Base-by-base conservation (phyloP, 2,329 filamentous ascomycete genomes). In the Colletotrichum plurivorum region DNA sequence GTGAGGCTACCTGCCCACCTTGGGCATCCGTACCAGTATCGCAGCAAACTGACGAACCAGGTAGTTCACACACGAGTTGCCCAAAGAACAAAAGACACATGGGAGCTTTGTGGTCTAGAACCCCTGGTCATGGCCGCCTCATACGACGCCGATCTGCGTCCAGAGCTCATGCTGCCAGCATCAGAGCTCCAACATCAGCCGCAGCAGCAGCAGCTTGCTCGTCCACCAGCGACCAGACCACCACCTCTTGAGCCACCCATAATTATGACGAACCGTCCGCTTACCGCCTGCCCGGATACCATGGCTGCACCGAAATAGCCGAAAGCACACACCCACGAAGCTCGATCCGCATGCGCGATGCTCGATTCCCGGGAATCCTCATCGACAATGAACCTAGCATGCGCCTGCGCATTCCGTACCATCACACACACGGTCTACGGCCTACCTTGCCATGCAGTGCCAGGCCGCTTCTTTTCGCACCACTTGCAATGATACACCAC, bases 331-430 rank as follows among this genome's bases (percentile, higher is more conserved):
- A 45, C 31, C 22, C 51, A 27, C 46, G 39, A 12, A 16, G n/a
- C 45, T 67, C 62, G 67, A 69, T 69, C 67, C 53, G 49, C 55
- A 51, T 63, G 45, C 22, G 45, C 46, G 15, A 67, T 46, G 36
- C 55, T 56, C 62, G 45, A 67, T 69, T 55, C 56, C 46, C 49
- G 66, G 43, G 56, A 31, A 16, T 49, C 63, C 16, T 12, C 48
- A 61, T 60, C 52, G 66, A 65, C 31, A 25, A 41, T 27, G 25
- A 10, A n/a, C 49, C 41, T 10, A 31, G 18, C 48, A 55, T 16
- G 31, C 46, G 62, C 49, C 15, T 69, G 31, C 10, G 31, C 31
- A 36, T 36, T 9, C 31, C 31, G 31, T 36, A 36, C 31, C 31
- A 36, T 36, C 31, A 10, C 31, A 36, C 31, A 8, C 10, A 10